Evolutionary conservation across 208 protist genomes (phyloP).

Genomic region (Baffinella frigidus): DNA sequence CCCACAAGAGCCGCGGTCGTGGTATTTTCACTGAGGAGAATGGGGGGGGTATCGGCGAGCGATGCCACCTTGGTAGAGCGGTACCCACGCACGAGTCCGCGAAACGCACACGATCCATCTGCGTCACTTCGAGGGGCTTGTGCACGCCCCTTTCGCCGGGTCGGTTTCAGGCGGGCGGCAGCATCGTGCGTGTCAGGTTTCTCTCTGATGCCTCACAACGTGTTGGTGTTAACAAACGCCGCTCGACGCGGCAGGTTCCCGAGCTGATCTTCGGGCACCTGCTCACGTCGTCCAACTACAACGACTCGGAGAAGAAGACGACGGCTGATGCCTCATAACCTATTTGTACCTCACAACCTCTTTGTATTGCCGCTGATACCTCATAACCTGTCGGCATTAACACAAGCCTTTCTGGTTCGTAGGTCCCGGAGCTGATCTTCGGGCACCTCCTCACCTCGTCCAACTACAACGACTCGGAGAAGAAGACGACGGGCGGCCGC

Average conservation of each 20-base stretch:
- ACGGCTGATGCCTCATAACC: too few relatives aligned
- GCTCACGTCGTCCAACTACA: conserved; percentile 94
- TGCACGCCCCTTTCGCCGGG: too few relatives aligned
- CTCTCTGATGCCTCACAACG: background rate
- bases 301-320: conserved; percentile 94
- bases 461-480: conserved; percentile 98
- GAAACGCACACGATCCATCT: too few relatives aligned
- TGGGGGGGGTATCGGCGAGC: too few relatives aligned
- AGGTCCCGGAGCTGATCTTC: conserved; percentile 99
- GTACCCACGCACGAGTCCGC: too few relatives aligned
- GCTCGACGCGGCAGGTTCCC: conserved; percentile 87
- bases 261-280: conserved; percentile 99
- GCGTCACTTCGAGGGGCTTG: too few relatives aligned
- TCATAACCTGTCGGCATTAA: conserved; percentile 50
- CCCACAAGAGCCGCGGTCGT: too few relatives aligned
- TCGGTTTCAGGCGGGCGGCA: too few relatives aligned
- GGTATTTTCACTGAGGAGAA: too few relatives aligned
- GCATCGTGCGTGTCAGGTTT: background rate
- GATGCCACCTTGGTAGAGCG: too few relatives aligned
- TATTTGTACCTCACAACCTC: too few relatives aligned
- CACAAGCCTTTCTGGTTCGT: conserved; percentile 75
- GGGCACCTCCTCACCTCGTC: conserved; percentile 91
- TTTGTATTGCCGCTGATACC: too few relatives aligned
- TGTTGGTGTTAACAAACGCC: conserved; percentile 52
- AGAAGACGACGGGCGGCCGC: conserved; percentile 91